These are phyloP conservation scores for Fomes fomentarius DNA, from an alignment of 1,284 basidiomycete species.

Conservation along the genomic window DNA sequence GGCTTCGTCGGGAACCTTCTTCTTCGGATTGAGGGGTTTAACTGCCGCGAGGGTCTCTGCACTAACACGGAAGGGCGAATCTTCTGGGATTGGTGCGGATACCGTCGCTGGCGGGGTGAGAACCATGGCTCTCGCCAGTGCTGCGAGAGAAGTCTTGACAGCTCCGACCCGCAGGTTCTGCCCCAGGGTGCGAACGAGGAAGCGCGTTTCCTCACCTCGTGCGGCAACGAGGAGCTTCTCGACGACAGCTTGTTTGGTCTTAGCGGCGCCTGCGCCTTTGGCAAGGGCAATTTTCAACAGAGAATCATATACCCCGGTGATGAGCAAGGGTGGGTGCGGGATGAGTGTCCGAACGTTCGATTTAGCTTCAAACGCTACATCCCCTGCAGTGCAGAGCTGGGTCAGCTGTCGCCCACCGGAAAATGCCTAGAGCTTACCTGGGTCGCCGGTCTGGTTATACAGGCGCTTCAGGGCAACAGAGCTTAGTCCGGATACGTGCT, in stretches of 20 bases:
- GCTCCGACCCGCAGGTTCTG: conserved; percentile 89
- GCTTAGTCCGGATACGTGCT: conserved; percentile 81
- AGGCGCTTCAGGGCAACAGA: conserved; percentile 67
- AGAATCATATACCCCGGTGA: conserved; percentile 66
- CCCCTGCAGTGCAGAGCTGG: conserved; percentile 45
- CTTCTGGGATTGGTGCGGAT: conserved; percentile 23
- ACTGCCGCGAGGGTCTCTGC: conserved; percentile 43
- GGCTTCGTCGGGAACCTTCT: conserved; percentile 46
- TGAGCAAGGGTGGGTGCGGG: conserved; percentile 70
- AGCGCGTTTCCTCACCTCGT: conserved; percentile 87
- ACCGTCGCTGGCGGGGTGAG: conserved; percentile 51
- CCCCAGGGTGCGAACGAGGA: conserved; percentile 80
- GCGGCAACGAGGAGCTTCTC: conserved; percentile 85
- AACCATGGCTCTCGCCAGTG: conserved; percentile 82
- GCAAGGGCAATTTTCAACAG: conserved; percentile 66
- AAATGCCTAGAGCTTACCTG: conserved; percentile 34
- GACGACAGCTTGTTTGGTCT: conserved; percentile 79
- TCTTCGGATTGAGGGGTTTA: conserved; percentile 43
- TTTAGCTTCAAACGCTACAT: conserved; percentile 86
- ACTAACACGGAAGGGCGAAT: conserved; percentile 42
- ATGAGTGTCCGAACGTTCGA: conserved; percentile 77
- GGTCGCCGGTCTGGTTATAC: conserved; percentile 71
- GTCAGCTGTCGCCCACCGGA: conserved; percentile 6
- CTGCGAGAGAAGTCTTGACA: conserved; percentile 82
- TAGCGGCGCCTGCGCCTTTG: conserved; percentile 77